These are phyloP conservation scores for Echinochloa phyllopogon DNA, from an alignment of 176 grass and related monocot species.

Conservation along the genomic window DNA sequence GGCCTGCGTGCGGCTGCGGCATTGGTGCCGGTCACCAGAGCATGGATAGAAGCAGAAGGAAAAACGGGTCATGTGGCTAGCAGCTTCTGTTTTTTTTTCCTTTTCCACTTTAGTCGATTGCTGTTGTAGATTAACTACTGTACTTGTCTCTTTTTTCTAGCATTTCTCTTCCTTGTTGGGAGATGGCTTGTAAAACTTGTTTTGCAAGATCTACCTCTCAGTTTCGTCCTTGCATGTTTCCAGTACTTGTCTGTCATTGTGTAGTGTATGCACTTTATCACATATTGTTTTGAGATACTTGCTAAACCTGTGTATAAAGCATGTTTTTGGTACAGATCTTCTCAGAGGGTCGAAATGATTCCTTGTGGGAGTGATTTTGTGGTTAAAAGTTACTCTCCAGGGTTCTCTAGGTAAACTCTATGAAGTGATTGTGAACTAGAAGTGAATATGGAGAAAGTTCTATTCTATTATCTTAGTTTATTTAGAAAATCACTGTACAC, in stretches of 20 bases:
- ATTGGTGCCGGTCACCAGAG: background rate
- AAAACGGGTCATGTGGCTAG: slow-evolving; percentile 61
- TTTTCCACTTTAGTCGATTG: background rate
- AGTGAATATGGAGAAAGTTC: too few relatives aligned
- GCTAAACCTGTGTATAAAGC: too few relatives aligned
- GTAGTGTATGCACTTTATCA: too few relatives aligned
- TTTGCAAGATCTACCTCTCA: background rate
- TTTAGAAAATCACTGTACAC: too few relatives aligned
- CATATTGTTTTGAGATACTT: too few relatives aligned
- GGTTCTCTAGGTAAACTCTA: too few relatives aligned
- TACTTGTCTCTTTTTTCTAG: background rate
- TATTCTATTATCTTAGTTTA: too few relatives aligned
- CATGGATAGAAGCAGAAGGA: slow-evolving; percentile 38
- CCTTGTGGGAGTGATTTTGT: too few relatives aligned
- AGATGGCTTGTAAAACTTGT: background rate
- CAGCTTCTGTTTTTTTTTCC: slow-evolving; percentile 53
- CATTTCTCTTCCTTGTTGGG: background rate
- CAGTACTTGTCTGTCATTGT: background rate
- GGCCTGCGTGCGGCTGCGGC: slow-evolving; percentile 8
- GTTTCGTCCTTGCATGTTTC: background rate
- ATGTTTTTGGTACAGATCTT: too few relatives aligned
- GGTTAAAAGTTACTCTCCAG: too few relatives aligned
- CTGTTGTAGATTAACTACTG: background rate
- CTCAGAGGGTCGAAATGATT: too few relatives aligned
- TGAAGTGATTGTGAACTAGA: too few relatives aligned